Conservation (phyloP, 805 yeast species). For the Cyberlindnera euphorbiiphila region DNA sequence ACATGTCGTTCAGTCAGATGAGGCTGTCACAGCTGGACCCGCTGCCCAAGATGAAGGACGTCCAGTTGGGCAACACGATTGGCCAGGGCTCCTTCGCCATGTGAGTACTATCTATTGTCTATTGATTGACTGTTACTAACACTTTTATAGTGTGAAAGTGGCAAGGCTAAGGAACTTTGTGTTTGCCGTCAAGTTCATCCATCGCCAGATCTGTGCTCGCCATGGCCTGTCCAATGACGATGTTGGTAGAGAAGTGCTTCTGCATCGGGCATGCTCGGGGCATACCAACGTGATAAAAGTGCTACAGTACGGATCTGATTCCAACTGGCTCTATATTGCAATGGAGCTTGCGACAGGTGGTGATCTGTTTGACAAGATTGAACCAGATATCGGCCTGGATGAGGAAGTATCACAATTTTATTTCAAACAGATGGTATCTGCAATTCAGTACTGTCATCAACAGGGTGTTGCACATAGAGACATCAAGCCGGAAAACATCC, state of each 20-base stretch:
- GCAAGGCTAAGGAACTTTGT: conserved; percentile 38
- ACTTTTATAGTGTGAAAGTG: conserved; percentile 39
- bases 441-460: conserved; percentile 55
- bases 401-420: conserved; percentile 64
- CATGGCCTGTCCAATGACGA: conserved; percentile 36
- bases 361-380: conserved; percentile 74
- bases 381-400: conserved; percentile 69
- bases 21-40: conserved; percentile 44
- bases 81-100: conserved; percentile 71
- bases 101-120: conserved; percentile 28
- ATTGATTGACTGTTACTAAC: too few relatives aligned
- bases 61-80: conserved; percentile 46
- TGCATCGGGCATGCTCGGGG: conserved; percentile 55
- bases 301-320: conserved; percentile 49
- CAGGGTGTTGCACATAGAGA: conserved; percentile 67
- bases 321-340: conserved; percentile 59
- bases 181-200: conserved; percentile 58
- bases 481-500: conserved; percentile 65
- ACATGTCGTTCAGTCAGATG: conserved; percentile 21
- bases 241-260: conserved; percentile 48
- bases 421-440: conserved; percentile 60
- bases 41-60: conserved; percentile 45
- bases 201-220: conserved; percentile 35
- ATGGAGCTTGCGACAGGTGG: conserved; percentile 73
- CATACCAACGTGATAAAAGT: conserved; percentile 60